These are phyloP conservation scores for Gossypium arboreum DNA, from an alignment of 345 rosid species.

Conservation along the genomic window DNA sequence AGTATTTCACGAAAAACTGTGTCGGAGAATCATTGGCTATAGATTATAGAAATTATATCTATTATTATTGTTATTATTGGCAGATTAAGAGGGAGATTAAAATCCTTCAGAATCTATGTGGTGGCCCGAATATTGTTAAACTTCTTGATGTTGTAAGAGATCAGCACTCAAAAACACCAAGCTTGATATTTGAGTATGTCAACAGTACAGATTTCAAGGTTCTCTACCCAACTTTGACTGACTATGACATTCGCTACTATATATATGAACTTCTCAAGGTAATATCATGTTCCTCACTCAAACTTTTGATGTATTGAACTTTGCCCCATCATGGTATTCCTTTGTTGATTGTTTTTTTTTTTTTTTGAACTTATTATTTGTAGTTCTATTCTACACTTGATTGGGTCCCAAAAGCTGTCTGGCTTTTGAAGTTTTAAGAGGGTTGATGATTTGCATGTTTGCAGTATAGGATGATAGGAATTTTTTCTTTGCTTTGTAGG, in stretches of 20 bases:
- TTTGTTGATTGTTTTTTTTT: background rate
- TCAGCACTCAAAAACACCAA: slow-evolving; percentile 77
- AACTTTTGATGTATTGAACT: background rate
- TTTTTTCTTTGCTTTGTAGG: slow-evolving; percentile 36
- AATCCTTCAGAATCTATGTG: slow-evolving; percentile 80
- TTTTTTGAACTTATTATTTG: background rate
- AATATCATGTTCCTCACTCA: background rate
- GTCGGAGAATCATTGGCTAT: background rate
- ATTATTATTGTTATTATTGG: background rate
- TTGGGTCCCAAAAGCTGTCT: background rate
- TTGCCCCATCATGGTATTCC: background rate
- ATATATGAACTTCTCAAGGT: slow-evolving; percentile 86
- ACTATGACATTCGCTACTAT: slow-evolving; percentile 81
- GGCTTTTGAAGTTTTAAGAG: background rate
- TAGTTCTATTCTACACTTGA: background rate
- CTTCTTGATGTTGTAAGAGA: slow-evolving; percentile 78
- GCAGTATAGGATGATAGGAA: background rate
- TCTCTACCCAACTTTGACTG: slow-evolving; percentile 80
- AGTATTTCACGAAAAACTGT: background rate
- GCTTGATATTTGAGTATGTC: slow-evolving; percentile 76
- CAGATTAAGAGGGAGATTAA: slow-evolving; percentile 85
- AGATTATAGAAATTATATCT: slow-evolving; percentile 12
- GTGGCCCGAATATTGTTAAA: slow-evolving; percentile 68
- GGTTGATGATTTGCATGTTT: background rate
- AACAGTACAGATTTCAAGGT: slow-evolving; percentile 85